Evolutionary conservation across 2,329 filamentous ascomycete genomes (phyloP), one percentile per base, ranked within the genome.

Genomic region (Aspergillus unguis): DNA sequence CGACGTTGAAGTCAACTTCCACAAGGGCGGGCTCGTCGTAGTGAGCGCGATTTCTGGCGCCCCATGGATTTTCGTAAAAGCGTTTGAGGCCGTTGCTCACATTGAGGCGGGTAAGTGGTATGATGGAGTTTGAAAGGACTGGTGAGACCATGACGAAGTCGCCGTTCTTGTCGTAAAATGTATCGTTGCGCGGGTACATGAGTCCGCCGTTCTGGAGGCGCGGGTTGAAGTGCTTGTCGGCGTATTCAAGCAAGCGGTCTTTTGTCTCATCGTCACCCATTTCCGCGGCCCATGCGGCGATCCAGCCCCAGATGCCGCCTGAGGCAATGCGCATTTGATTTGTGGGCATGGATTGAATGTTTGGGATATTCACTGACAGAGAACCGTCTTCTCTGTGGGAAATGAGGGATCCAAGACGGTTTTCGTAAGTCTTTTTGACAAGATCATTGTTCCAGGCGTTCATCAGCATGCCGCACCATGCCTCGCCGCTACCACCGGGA

Each of bases 371-470:
- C 6, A 44, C 48, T 1, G 48, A 50, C 11, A 50, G 25, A 8
- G 48, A 23, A 4, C 48, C 48, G 28, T 50, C 48, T 6, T 29
- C 27, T 29, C 17, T 17, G 17, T 37, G 17, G 3, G 8, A n/a
- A 10, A 38, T 3, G 3, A 50, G n/a, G n/a, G 7, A 7, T 7
- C 17, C n/a, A 10, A 38, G 2, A 3, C 41, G 48, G 2, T 36
- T 23, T 5, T 38, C 26, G 17, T 50, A 50, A 41, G 25, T 23
- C 25, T 37, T 17, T 4, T 50, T 25, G 1, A 50, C 48, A 6
- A 50, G 25, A 6, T 50, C 41, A 27, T 38, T 31, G 28, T 50
- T 50, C 48, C 48, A 50, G 1, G 48, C 48, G 25, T 50, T 37
- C 40, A 50, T 50, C 31, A 50, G 10, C 23, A 38, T 23, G 5